Conservation (phyloP, 176 grass and related monocot species). For the Zea mays region DNA sequence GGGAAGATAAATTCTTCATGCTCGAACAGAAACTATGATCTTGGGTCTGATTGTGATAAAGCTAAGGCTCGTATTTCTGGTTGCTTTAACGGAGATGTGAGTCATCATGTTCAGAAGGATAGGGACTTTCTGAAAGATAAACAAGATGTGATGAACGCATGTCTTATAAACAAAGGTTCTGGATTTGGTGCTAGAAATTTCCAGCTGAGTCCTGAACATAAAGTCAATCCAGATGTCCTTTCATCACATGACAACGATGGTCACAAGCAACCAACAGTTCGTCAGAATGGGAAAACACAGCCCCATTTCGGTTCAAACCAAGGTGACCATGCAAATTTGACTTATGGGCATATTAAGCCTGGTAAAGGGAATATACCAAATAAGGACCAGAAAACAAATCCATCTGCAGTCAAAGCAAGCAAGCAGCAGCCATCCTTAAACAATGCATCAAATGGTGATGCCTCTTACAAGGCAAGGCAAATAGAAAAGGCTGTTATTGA, state of each 20-base stretch:
- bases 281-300: conserved; percentile 27
- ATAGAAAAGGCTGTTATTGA: conserved; percentile 22
- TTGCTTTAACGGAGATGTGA: conserved; percentile 19
- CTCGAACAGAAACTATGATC: conserved; percentile 40
- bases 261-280: conserved; percentile 21
- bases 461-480: conserved; percentile 28
- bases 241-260: conserved; percentile 19
- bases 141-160: conserved; percentile 28
- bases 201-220: conserved; percentile 27
- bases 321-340: conserved; percentile 31
- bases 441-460: conserved; percentile 21
- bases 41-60: conserved; percentile 38
- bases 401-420: conserved; percentile 34
- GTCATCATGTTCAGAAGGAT: conserved; percentile 34
- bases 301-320: conserved; percentile 31
- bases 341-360: conserved; percentile 31
- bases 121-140: conserved; percentile 33
- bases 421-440: conserved; percentile 38
- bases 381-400: conserved; percentile 40
- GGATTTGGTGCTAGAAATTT: conserved; percentile 15
- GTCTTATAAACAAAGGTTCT: conserved; percentile 34
- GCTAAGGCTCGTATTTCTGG: conserved; percentile 32
- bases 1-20: conserved; percentile 34
- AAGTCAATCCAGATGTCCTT: conserved; percentile 14
- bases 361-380: conserved; percentile 39